A percentile compares a stretch with the other conserved stretches of the same genome.
phyloP scores from a whole-genome alignment of 306 rosid genomes.

The Elaeagnus macrophylla region DNA sequence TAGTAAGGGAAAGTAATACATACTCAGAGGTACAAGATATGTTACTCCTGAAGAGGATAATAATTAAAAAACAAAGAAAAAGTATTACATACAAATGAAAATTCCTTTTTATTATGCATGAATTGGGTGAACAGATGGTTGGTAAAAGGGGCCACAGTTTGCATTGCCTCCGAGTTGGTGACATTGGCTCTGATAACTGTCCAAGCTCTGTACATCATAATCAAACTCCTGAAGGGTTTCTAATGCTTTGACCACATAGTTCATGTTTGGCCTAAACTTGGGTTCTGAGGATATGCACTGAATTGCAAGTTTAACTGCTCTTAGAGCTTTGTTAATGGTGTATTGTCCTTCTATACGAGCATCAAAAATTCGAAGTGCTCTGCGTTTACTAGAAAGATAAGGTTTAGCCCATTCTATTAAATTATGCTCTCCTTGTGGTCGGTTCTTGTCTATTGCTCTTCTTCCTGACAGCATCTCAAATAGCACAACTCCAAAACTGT shows the following conservation, averaged over 20 bases:
- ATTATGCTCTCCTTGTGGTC: slow-evolving; percentile 70
- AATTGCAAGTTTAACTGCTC: slow-evolving; percentile 49
- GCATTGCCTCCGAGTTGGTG: slow-evolving; percentile 21
- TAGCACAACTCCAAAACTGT: slow-evolving; percentile 89
- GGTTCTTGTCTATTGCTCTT: slow-evolving; percentile 77
- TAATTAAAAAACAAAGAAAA: too few species aligned
- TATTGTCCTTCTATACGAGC: slow-evolving; percentile 76
- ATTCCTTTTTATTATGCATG: too few species aligned
- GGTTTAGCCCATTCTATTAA: slow-evolving; percentile 92
- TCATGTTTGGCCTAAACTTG: slow-evolving; percentile 72
- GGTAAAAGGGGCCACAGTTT: slow-evolving; percentile 15
- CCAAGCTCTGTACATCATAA: slow-evolving; percentile 15
- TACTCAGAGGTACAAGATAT: too few species aligned
- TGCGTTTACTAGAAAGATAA: slow-evolving; percentile 69
- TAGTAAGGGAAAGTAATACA: too few species aligned
- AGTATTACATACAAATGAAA: too few species aligned
- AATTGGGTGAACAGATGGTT: too few species aligned
- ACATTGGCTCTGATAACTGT: slow-evolving; percentile 24
- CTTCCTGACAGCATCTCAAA: slow-evolving; percentile 76
- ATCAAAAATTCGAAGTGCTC: slow-evolving; percentile 63
- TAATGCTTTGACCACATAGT: slow-evolving; percentile 51
- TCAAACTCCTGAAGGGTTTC: slow-evolving; percentile 53
- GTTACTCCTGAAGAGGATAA: too few species aligned
- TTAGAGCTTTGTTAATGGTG: slow-evolving; percentile 45
- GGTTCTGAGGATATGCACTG: slow-evolving; percentile 67